Conservation (phyloP, 805 yeast genomes). For the Jamesozyma hellenica region DNA sequence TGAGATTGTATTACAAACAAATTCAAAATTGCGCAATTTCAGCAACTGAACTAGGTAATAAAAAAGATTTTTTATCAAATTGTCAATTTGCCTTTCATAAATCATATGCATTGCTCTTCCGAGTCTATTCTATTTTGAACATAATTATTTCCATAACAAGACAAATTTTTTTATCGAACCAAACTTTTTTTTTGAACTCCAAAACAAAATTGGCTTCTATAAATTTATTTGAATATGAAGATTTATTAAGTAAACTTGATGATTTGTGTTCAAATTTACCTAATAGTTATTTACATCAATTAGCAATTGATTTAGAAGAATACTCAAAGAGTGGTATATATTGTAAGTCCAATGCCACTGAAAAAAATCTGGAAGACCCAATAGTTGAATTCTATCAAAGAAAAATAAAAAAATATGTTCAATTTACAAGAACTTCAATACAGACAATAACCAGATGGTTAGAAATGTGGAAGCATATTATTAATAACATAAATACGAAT, state of each 20-base stretch:
- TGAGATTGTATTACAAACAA: conserved; percentile 20
- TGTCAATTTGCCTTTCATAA: conserved; percentile 33
- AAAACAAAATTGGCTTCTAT: conserved; percentile 14
- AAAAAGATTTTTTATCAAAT: conserved; percentile 1
- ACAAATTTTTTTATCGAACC: conserved; percentile 23
- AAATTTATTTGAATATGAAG: conserved; percentile 20
- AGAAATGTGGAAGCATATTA: conserved; percentile 19
- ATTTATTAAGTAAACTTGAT: conserved; percentile 12
- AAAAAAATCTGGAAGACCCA: not conserved
- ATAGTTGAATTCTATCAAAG: conserved; percentile 14
- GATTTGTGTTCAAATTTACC: conserved; percentile 6
- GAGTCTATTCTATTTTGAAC: conserved; percentile 12
- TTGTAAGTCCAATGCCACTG: not conserved
- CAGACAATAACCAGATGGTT: conserved; percentile 11
- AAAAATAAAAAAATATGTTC: conserved; percentile 10
- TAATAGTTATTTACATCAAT: not conserved
- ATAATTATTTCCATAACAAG: conserved; percentile 16
- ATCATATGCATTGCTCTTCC: conserved; percentile 30
- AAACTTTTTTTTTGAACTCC: conserved; percentile 9
- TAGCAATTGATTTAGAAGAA: not conserved
- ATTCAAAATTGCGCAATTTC: conserved; percentile 19
- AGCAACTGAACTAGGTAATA: conserved; percentile 6
- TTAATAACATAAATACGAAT: conserved; percentile 8
- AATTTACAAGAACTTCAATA: conserved; percentile 9
- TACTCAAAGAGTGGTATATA: conserved; percentile 3